These are phyloP conservation scores for Tricholomella constricta DNA, from an alignment of 768 basidiomycete genomes.

Conservation along the genomic window DNA sequence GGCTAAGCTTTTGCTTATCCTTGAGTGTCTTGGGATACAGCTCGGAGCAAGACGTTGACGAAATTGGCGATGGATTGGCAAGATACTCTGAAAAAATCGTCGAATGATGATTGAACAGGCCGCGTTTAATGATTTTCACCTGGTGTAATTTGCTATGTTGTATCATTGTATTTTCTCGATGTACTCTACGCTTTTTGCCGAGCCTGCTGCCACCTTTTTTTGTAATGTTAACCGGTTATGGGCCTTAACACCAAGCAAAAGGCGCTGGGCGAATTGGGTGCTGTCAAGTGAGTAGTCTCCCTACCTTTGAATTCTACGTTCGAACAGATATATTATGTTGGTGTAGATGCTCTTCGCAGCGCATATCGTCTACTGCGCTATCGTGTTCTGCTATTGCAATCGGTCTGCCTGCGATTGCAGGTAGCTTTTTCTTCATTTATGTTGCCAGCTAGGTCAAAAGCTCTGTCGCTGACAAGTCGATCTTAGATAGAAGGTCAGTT, in stretches of 20 bases:
- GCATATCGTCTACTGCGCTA: no score
- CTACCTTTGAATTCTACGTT: not conserved
- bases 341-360: slow-evolving; percentile 56
- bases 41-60: slow-evolving; percentile 70
- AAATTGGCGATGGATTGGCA: slow-evolving; percentile 84
- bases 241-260: no score
- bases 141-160: slow-evolving; percentile 1
- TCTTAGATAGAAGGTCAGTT: no score
- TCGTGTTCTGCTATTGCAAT: no score
- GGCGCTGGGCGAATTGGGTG: slow-evolving; percentile 62
- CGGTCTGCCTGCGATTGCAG: no score
- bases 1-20: not conserved
- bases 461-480: no score
- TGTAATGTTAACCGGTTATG: no score
- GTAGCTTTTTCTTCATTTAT: no score
- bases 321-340: slow-evolving; percentile 54
- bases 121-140: slow-evolving; percentile 5
- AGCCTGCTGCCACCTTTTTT: no score
- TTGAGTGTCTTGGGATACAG: slow-evolving; percentile 38
- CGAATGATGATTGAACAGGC: slow-evolving; percentile 45
- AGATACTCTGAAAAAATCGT: slow-evolving; percentile 69
- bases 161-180: slow-evolving; percentile 3
- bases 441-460: no score
- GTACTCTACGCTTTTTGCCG: not conserved
- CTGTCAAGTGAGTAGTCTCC: slow-evolving; percentile 52